Percentiles rank a stretch among this genome's conserved stretches.
phyloP scores from a whole-genome alignment of 176 grass and related monocot species.

The Avena eriantha region DNA sequence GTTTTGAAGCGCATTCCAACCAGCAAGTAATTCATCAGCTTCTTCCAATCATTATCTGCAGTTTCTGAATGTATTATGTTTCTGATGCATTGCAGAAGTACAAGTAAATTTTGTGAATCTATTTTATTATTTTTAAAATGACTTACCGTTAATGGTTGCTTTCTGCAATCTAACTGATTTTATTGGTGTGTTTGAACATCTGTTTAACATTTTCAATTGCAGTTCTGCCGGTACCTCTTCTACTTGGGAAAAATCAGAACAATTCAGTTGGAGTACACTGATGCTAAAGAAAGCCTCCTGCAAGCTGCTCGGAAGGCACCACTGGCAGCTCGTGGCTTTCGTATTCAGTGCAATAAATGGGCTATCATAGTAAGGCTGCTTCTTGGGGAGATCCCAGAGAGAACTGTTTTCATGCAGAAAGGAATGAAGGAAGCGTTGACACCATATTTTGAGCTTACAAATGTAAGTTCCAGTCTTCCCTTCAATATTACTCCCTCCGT shows the following conservation, averaged over 20 bases:
- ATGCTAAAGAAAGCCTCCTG: conserved; percentile 90
- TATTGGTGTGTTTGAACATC: neutral
- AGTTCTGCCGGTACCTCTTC: conserved; percentile 91
- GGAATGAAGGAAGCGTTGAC: conserved; percentile 78
- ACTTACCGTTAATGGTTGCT: neutral
- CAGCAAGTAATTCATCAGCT: conserved; percentile 65
- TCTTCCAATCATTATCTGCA: conserved; percentile 17
- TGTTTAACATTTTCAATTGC: conserved; percentile 22
- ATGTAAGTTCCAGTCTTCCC: conserved; percentile 46
- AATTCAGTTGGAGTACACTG: conserved; percentile 90
- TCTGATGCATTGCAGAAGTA: neutral
- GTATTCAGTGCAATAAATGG: conserved; percentile 87
- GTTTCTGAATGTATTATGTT: neutral
- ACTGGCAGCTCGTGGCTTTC: conserved; percentile 66
- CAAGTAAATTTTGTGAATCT: neutral
- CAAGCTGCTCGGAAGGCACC: conserved; percentile 90
- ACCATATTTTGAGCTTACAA: conserved; percentile 92
- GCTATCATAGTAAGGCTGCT: conserved; percentile 74
- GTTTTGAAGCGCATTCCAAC: conserved; percentile 95
- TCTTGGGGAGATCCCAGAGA: conserved; percentile 83
- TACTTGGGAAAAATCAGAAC: conserved; percentile 93
- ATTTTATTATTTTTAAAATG: conserved; percentile 1
- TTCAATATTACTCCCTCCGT: neutral
- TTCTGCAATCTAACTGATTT: neutral
- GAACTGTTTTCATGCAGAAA: conserved; percentile 92